phyloP scores from a whole-genome alignment of 2,329 filamentous ascomycete genomes.

The Aureobasidium sp. region DNA sequence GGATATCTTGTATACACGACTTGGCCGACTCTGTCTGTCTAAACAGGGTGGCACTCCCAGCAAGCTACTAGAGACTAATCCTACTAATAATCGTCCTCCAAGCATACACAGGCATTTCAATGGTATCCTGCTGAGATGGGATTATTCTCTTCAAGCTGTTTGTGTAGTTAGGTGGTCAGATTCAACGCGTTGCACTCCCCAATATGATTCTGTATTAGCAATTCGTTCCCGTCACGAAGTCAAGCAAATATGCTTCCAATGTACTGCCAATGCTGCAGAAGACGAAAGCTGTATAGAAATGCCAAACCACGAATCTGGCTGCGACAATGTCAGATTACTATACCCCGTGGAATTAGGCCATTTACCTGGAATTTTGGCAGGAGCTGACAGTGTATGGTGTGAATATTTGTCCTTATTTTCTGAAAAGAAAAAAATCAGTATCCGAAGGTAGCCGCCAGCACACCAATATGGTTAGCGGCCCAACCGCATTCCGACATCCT shows the following conservation, averaged over 20 bases:
- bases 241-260: too few relatives aligned
- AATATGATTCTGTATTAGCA: not conserved
- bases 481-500: not conserved
- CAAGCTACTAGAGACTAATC: not conserved
- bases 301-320: too few relatives aligned
- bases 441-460: not conserved
- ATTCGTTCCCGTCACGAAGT: not conserved
- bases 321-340: too few relatives aligned
- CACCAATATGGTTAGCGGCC: slow-evolving; percentile 7
- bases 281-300: too few relatives aligned
- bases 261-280: too few relatives aligned
- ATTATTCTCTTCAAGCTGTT: not conserved
- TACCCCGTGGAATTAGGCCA: too few relatives aligned
- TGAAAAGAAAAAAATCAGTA: not conserved
- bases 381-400: not conserved
- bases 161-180: not conserved
- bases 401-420: not conserved
- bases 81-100: too few relatives aligned
- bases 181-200: not conserved
- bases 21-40: too few relatives aligned
- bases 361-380: not conserved
- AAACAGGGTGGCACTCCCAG: not conserved
- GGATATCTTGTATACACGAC: not conserved
- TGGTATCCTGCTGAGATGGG: too few relatives aligned
- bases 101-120: not conserved